Conservation (phyloP, 192 early-diverging fungal genomes). For the Obelidium mucronatum region DNA sequence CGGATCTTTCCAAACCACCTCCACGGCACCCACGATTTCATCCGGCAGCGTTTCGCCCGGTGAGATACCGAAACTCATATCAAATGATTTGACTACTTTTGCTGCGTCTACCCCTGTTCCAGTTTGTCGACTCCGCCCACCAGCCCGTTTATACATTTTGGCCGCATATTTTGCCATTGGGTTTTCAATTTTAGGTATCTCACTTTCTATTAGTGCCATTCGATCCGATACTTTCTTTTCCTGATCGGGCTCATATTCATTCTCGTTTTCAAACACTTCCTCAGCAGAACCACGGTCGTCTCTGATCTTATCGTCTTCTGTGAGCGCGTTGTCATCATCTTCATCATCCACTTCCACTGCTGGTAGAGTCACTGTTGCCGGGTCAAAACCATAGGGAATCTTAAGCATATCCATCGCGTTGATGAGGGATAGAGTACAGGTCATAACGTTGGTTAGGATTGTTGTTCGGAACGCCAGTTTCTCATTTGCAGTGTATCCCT, state of each 20-base stretch:
- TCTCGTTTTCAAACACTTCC: slow-evolving; percentile 11
- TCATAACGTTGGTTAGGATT: slow-evolving; percentile 48
- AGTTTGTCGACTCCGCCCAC: slow-evolving; percentile 11
- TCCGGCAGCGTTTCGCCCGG: slow-evolving; percentile 49
- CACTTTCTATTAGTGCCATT: slow-evolving; percentile 63
- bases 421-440: slow-evolving; percentile 40
- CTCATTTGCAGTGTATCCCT: slow-evolving; percentile 43
- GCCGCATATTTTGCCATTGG: slow-evolving; percentile 23
- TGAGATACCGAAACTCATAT: slow-evolving; percentile 49
- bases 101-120: slow-evolving; percentile 35
- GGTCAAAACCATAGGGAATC: slow-evolving; percentile 39
- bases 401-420: slow-evolving; percentile 48
- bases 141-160: slow-evolving; percentile 15
- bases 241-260: slow-evolving; percentile 21
- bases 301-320: slow-evolving; percentile 43
- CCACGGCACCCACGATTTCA: slow-evolving; percentile 28
- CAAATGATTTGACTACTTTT: slow-evolving; percentile 42
- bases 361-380: background rate
- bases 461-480: slow-evolving; percentile 42
- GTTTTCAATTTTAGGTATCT: slow-evolving; percentile 86
- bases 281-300: slow-evolving; percentile 13
- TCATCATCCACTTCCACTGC: background rate
- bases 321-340: slow-evolving; percentile 25
- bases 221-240: slow-evolving; percentile 78
- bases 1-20: slow-evolving; percentile 49